These are phyloP conservation scores for Peronospora farinosa DNA, from an alignment of 352 stramenopile genomes.

Conservation along the genomic window DNA sequence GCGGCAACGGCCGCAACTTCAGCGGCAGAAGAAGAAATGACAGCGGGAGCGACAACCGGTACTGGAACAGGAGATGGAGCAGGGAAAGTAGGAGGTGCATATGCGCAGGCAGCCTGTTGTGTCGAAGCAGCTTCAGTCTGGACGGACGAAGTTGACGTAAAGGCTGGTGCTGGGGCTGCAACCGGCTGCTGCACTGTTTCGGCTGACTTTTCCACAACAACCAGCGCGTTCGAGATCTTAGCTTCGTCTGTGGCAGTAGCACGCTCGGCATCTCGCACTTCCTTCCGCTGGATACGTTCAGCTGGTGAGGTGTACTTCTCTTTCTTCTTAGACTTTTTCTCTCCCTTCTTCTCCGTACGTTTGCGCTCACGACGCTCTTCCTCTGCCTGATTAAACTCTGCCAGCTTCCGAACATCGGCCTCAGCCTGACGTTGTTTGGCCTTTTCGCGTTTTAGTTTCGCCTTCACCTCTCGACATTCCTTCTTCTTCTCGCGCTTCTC, in stretches of 20 bases:
- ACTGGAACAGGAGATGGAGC: constrained; percentile 9
- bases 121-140: constrained; percentile 5
- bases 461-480: constrained; percentile 30
- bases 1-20: constrained; percentile 3
- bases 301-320: constrained; percentile 54
- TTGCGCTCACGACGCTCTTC: constrained; percentile 34
- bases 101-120: not conserved
- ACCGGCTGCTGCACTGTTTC: constrained; percentile 9
- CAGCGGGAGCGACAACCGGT: constrained; percentile 2
- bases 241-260: constrained; percentile 7
- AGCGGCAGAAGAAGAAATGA: constrained; percentile 7
- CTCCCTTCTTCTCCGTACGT: constrained; percentile 30
- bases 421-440: constrained; percentile 34
- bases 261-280: constrained; percentile 24
- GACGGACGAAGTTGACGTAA: constrained; percentile 1
- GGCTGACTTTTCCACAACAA: constrained; percentile 37
- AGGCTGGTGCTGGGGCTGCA: not conserved
- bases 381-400: constrained; percentile 37
- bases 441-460: constrained; percentile 37
- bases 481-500: constrained; percentile 41
- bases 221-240: constrained; percentile 42
- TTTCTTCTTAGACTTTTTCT: constrained; percentile 45
- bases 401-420: constrained; percentile 29
- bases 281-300: constrained; percentile 49
- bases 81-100: constrained; percentile 4